These are phyloP conservation scores for Pseudocercospora eumusae DNA, from an alignment of 2,329 filamentous ascomycete genomes.

Conservation along the genomic window DNA sequence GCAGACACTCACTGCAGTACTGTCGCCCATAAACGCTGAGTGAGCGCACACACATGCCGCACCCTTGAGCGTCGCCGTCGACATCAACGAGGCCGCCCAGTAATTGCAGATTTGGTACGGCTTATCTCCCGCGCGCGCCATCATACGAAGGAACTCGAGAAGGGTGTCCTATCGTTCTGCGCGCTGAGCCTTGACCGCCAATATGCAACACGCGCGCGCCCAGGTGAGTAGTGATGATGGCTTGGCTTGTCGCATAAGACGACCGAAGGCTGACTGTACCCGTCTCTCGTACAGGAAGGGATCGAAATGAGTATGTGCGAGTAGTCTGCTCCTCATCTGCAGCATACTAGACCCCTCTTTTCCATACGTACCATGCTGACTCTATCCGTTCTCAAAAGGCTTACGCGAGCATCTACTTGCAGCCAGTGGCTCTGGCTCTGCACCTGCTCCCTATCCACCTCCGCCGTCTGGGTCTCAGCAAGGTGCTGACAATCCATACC, in stretches of 20 bases:
- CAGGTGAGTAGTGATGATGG: constrained; percentile 52
- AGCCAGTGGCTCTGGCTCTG: constrained; percentile 45
- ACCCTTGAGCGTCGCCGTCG: neutral
- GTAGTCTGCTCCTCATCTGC: constrained; percentile 11
- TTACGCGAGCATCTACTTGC: constrained; percentile 65
- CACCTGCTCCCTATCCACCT: constrained; percentile 45
- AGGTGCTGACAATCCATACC: constrained; percentile 41
- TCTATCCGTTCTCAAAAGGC: constrained; percentile 44
- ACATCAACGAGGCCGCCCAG: neutral
- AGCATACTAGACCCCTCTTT: constrained; percentile 1
- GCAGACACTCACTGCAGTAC: neutral
- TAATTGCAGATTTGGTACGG: neutral
- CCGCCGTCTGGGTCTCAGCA: constrained; percentile 33
- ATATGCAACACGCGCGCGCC: constrained; percentile 47
- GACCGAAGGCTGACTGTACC: constrained; percentile 24
- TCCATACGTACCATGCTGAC: constrained; percentile 19
- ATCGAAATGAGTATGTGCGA: constrained; percentile 47
- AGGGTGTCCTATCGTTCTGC: neutral
- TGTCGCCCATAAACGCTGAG: neutral
- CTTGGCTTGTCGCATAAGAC: constrained; percentile 5
- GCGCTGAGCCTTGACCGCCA: neutral
- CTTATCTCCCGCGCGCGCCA: neutral
- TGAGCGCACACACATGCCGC: neutral
- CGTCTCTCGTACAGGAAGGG: constrained; percentile 30
- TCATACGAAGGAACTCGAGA: neutral